phyloP scores from a whole-genome alignment of 2,329 filamentous ascomycete species.

The Penicillium vulpinum region DNA sequence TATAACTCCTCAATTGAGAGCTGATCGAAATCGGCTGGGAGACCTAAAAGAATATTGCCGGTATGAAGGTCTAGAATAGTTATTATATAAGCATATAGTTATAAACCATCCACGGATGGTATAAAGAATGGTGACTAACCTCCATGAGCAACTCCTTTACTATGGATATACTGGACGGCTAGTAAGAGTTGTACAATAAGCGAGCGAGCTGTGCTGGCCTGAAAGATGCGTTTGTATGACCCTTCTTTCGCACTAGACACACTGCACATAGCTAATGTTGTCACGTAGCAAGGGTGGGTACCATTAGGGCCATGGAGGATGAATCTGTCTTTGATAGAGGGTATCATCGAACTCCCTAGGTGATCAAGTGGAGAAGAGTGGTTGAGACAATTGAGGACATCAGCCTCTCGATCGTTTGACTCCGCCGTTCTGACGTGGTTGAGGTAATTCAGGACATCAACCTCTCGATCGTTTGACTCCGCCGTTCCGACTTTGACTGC shows the following conservation, averaged over 20 bases:
- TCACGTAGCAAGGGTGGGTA: slow-evolving; percentile 24
- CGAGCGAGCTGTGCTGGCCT: slow-evolving; percentile 21
- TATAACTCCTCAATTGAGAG: not conserved
- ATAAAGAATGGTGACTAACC: not conserved
- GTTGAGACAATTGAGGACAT: not conserved
- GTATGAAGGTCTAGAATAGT: not conserved
- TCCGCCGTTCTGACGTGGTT: no score
- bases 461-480: slow-evolving; percentile 1
- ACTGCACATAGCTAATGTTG: slow-evolving; percentile 20
- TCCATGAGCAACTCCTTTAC: slow-evolving; percentile 28
- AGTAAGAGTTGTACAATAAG: slow-evolving; percentile 28
- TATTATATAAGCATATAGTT: not conserved
- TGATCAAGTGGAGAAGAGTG: not conserved
- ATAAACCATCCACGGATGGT: no score
- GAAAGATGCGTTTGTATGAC: slow-evolving; percentile 22
- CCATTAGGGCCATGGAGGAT: slow-evolving; percentile 27
- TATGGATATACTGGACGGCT: slow-evolving; percentile 34
- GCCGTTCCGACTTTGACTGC: slow-evolving; percentile 29
- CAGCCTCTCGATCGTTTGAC: no score
- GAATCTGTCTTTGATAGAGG: slow-evolving; percentile 22
- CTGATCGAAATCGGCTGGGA: not conserved
- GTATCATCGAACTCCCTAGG: not conserved
- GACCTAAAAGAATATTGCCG: not conserved
- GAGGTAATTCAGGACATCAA: no score
- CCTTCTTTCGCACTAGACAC: slow-evolving; percentile 21